Conservation (phyloP, 1,139 yeast genomes). For the Diutina catenulata region DNA sequence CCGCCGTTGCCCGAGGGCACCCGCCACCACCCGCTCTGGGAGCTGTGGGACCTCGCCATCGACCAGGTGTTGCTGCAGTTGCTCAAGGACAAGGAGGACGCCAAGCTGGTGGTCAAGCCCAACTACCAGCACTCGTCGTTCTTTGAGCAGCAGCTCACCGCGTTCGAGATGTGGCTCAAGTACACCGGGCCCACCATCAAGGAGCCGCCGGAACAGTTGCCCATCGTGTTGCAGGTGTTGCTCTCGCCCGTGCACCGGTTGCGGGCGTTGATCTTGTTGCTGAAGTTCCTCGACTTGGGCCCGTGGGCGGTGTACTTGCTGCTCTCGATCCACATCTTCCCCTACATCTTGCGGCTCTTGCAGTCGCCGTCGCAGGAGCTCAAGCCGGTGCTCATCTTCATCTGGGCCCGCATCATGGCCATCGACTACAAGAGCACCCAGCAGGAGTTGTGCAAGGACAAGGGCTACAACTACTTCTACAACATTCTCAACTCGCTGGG, state of each 20-base stretch:
- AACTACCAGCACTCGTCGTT: slow-evolving; percentile 82
- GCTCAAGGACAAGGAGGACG: slow-evolving; percentile 21
- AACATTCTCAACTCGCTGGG: slow-evolving; percentile 44
- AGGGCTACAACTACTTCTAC: slow-evolving; percentile 81
- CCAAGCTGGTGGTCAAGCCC: slow-evolving; percentile 9
- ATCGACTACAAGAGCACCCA: slow-evolving; percentile 87
- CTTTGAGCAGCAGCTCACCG: slow-evolving; percentile 91
- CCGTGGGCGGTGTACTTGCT: slow-evolving; percentile 97
- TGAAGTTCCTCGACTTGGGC: slow-evolving; percentile 83
- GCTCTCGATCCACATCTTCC: slow-evolving; percentile 88
- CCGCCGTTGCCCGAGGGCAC: slow-evolving; percentile 83
- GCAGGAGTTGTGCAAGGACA: slow-evolving; percentile 82
- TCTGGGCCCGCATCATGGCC: slow-evolving; percentile 97
- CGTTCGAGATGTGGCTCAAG: slow-evolving; percentile 92
- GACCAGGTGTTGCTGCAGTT: slow-evolving; percentile 81
- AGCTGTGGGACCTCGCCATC: slow-evolving; percentile 94
- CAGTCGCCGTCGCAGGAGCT: slow-evolving; percentile 95
- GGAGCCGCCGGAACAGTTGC: slow-evolving; percentile 89
- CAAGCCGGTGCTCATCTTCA: slow-evolving; percentile 86
- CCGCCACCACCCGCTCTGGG: slow-evolving; percentile 91
- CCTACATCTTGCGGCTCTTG: slow-evolving; percentile 78
- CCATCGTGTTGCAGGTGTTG: slow-evolving; percentile 84
- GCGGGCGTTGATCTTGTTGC: slow-evolving; percentile 72
- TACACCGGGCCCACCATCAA: slow-evolving; percentile 72
- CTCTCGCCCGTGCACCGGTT: slow-evolving; percentile 90